Conservation (phyloP, 2,329 filamentous ascomycete genomes). For the Aspergillus clavatus region DNA sequence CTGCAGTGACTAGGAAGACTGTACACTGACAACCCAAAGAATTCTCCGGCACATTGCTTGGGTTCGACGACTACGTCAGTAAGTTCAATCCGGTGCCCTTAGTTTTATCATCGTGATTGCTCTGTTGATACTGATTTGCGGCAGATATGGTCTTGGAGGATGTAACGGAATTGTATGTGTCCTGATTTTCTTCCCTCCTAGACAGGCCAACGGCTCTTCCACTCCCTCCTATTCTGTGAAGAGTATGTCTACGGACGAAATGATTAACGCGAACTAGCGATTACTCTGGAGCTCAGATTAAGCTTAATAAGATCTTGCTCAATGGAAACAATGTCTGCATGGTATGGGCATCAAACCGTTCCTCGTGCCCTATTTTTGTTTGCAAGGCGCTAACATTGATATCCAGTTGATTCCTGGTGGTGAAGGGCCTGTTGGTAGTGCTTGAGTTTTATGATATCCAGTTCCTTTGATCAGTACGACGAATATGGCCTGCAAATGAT, state of each 20-base stretch:
- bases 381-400: not conserved
- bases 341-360: conserved; percentile 52
- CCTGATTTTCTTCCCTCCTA: not conserved
- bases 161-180: conserved; percentile 84
- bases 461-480: conserved; percentile 7
- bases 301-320: conserved; percentile 87
- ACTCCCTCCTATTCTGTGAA: not conserved
- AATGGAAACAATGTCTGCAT: conserved; percentile 99
- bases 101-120: conserved; percentile 2
- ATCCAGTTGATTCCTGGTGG: conserved; percentile 70
- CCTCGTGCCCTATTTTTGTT: not conserved
- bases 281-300: conserved; percentile 80
- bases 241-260: not conserved
- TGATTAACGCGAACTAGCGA: conserved; percentile 56
- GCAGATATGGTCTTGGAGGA: conserved; percentile 97
- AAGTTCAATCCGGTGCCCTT: conserved; percentile 54
- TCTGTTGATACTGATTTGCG: conserved; percentile 12
- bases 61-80: conserved; percentile 99
- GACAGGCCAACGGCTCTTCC: not conserved
- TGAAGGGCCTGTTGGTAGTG: conserved; percentile 56
- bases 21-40: conserved; percentile 51
- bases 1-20: not conserved
- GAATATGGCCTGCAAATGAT: conserved; percentile 13
- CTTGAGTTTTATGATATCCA: conserved; percentile 19
- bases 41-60: conserved; percentile 88